These are phyloP conservation scores for Nakazawaea ishiwadae DNA, from an alignment of 805 yeast species.

Conservation along the genomic window DNA sequence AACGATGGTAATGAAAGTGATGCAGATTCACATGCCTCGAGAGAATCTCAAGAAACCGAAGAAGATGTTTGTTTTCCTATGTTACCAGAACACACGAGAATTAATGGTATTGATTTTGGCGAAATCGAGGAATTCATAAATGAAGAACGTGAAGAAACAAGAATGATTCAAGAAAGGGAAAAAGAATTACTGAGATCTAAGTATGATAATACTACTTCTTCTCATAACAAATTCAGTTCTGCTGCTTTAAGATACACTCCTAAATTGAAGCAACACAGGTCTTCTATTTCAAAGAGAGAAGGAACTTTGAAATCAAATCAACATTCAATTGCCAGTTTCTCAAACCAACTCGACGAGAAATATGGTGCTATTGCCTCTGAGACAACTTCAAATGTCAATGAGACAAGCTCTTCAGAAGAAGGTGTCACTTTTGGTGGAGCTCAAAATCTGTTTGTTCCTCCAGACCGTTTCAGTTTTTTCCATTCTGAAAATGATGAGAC, in stretches of 20 bases:
- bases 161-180: slow-evolving; percentile 29
- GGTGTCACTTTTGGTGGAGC: slow-evolving; percentile 33
- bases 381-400: slow-evolving; percentile 20
- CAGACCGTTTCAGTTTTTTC: slow-evolving; percentile 82
- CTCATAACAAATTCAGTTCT: slow-evolving; percentile 34
- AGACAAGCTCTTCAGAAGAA: slow-evolving; percentile 11
- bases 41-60: slow-evolving; percentile 86
- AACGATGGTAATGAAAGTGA: slow-evolving; percentile 49
- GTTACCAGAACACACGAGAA: slow-evolving; percentile 46
- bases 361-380: slow-evolving; percentile 18
- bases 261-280: slow-evolving; percentile 14
- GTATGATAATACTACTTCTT: slow-evolving; percentile 25
- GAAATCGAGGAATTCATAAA: slow-evolving; percentile 81
- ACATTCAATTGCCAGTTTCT: neutral
- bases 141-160: slow-evolving; percentile 50
- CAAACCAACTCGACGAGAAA: slow-evolving; percentile 13
- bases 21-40: slow-evolving; percentile 65
- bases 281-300: neutral
- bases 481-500: slow-evolving; percentile 82
- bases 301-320: neutral
- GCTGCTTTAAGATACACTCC: slow-evolving; percentile 68
- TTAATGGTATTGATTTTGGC: slow-evolving; percentile 83
- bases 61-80: slow-evolving; percentile 98
- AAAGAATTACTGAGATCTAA: slow-evolving; percentile 19
- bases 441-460: slow-evolving; percentile 28